Percentiles rank a stretch among this genome's conserved stretches.
phyloP scores from a whole-genome alignment of 495 filamentous ascomycete species.

The Cudoniella acicularis region DNA sequence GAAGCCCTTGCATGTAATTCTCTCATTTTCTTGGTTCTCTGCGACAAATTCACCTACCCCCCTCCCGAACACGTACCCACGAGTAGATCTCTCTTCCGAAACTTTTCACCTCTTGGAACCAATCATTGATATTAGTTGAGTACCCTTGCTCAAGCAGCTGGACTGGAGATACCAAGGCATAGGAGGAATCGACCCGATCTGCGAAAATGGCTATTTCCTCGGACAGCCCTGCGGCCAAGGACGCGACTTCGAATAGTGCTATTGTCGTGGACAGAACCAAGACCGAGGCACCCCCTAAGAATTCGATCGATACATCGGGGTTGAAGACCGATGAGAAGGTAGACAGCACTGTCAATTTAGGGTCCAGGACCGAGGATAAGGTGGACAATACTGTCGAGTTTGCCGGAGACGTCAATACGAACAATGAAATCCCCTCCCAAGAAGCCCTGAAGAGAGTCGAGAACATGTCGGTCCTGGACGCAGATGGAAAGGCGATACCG shows the following conservation, averaged over 20 bases:
- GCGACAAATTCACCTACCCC: too few relatives aligned
- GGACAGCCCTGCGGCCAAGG: not conserved
- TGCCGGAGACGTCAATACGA: conserved; percentile 41
- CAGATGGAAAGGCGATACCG: conserved; percentile 53
- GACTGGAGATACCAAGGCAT: not conserved
- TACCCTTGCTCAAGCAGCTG: too few relatives aligned
- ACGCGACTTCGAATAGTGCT: not conserved
- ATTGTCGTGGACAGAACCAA: not conserved
- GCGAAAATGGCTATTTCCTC: not conserved
- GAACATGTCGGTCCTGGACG: conserved; percentile 59
- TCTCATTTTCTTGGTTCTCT: not conserved
- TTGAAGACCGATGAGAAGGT: not conserved
- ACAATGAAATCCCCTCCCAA: conserved; percentile 49
- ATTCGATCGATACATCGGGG: not conserved
- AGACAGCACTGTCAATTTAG: too few relatives aligned
- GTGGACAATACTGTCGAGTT: conserved; percentile 28
- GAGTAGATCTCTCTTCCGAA: too few relatives aligned
- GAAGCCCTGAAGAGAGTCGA: conserved; percentile 47
- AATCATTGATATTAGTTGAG: too few relatives aligned
- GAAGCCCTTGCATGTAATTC: not conserved
- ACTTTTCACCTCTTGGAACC: too few relatives aligned
- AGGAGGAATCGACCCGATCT: not conserved
- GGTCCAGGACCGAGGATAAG: too few relatives aligned
- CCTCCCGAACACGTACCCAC: too few relatives aligned
- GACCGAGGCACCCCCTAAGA: not conserved